A percentile compares a stretch with the other conserved stretches of the same genome.
Evolutionary conservation across 179 eudicot species (phyloP).

Genomic region (Drosera spatulata): DNA sequence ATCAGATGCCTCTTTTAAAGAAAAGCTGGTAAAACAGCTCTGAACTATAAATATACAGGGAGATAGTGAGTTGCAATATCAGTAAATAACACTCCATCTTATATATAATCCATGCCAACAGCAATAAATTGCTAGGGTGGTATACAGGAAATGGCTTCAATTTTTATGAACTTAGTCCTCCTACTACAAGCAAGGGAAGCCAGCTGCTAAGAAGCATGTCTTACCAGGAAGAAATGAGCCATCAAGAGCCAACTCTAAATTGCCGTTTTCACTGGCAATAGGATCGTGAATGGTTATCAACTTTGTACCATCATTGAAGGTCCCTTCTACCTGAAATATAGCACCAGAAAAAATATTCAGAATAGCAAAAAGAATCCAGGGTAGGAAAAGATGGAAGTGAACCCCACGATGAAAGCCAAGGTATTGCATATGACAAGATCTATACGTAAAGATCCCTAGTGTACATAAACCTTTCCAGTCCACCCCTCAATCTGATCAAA

Average conservation of each 20-base stretch:
- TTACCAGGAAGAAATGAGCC: constrained; percentile 97
- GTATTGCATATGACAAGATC: too few relatives aligned
- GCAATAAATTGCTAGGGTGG: too few relatives aligned
- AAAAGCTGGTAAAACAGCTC: not conserved
- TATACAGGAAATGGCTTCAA: too few relatives aligned
- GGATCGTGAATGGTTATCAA: constrained; percentile 81
- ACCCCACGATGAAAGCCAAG: too few relatives aligned
- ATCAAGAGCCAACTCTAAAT: constrained; percentile 74
- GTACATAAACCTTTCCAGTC: too few relatives aligned
- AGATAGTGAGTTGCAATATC: not conserved
- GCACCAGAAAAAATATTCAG: not conserved
- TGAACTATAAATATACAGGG: not conserved
- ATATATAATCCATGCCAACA: too few relatives aligned
- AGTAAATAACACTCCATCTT: not conserved
- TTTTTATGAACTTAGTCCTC: too few relatives aligned
- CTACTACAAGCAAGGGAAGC: too few relatives aligned
- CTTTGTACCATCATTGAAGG: constrained; percentile 92
- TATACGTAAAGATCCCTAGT: too few relatives aligned
- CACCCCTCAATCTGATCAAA: too few relatives aligned
- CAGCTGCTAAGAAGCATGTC: not conserved
- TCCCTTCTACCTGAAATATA: constrained; percentile 69
- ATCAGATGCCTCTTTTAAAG: not conserved
- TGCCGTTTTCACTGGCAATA: constrained; percentile 74
- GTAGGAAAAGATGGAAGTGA: too few relatives aligned
- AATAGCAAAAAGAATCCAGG: not conserved